Evolutionary conservation across 1,284 basidiomycete species (phyloP).

Genomic region (Dichomitus squalens): DNA sequence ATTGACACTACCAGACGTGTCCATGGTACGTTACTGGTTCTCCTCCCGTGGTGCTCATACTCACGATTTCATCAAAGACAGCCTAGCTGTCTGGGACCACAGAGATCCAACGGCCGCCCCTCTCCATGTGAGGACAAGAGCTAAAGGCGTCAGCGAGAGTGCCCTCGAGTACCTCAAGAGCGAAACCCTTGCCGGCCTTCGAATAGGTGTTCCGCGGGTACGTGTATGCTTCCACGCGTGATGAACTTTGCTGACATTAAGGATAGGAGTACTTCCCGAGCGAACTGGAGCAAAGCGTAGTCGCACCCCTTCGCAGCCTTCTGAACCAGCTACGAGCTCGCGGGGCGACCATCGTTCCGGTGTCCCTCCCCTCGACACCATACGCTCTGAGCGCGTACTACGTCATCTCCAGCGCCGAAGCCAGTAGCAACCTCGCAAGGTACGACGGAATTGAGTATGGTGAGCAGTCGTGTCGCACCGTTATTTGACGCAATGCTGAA

Average conservation of each 20-base stretch:
- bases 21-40: constrained; percentile 55
- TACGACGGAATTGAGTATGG: constrained; percentile 87
- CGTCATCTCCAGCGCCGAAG: constrained; percentile 92
- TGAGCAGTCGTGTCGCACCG: constrained; percentile 29
- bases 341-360: constrained; percentile 74
- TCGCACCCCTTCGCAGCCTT: constrained; percentile 48
- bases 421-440: constrained; percentile 89
- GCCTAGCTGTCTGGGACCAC: constrained; percentile 66
- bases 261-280: constrained; percentile 80
- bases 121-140: constrained; percentile 41
- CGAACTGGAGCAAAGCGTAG: constrained; percentile 59
- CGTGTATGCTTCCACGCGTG: constrained; percentile 29
- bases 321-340: constrained; percentile 52
- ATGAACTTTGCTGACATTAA: background rate
- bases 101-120: constrained; percentile 80
- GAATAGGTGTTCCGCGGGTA: constrained; percentile 60
- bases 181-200: constrained; percentile 43
- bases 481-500: background rate
- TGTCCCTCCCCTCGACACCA: constrained; percentile 78
- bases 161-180: constrained; percentile 19
- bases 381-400: constrained; percentile 94
- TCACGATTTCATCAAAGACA: constrained; percentile 43
- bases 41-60: background rate
- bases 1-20: constrained; percentile 54
- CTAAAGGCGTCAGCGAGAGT: constrained; percentile 22